Conservation (phyloP, 2,329 filamentous ascomycete species). For the Didymella glomerata region DNA sequence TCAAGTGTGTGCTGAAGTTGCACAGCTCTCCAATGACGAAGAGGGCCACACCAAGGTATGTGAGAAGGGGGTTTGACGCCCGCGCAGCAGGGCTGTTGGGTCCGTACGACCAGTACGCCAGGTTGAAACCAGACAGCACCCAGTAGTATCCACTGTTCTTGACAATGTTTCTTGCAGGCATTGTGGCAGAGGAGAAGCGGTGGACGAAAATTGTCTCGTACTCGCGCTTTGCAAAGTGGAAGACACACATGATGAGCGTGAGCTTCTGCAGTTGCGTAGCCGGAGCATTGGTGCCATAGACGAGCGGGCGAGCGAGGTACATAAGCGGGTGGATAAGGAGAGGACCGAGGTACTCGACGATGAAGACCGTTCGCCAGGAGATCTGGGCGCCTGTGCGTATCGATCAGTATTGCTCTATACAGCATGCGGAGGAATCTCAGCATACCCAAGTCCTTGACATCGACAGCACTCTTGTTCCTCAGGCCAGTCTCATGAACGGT, state of each 20-base stretch:
- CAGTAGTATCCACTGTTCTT: conserved; percentile 97
- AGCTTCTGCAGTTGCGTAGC: conserved; percentile 75
- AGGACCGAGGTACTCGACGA: conserved; percentile 94
- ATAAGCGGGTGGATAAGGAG: conserved; percentile 84
- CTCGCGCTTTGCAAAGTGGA: conserved; percentile 95
- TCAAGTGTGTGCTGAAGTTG: conserved; percentile 82
- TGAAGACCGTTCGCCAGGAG: conserved; percentile 90
- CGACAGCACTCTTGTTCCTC: conserved; percentile 68
- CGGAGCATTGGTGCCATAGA: conserved; percentile 67
- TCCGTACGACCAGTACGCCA: conserved; percentile 85
- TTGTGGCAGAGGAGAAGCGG: conserved; percentile 92
- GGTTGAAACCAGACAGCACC: conserved; percentile 79
- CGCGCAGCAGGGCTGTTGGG: conserved; percentile 73
- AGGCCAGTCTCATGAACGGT: conserved; percentile 65
- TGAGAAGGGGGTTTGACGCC: conserved; percentile 55
- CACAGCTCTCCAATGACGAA: conserved; percentile 80
- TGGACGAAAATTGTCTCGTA: conserved; percentile 93
- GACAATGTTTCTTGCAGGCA: conserved; percentile 90
- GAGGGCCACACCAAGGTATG: conserved; percentile 71
- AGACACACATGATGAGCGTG: conserved; percentile 74
- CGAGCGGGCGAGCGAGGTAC: conserved; percentile 73
- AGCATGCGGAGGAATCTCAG: neutral
- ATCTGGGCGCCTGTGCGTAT: conserved; percentile 76
- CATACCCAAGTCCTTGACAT: conserved; percentile 92
- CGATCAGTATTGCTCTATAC: conserved; percentile 13